These are phyloP conservation scores for Loxodes magnus DNA, from an alignment of 73 alveolate genomes.

Conservation along the genomic window DNA sequence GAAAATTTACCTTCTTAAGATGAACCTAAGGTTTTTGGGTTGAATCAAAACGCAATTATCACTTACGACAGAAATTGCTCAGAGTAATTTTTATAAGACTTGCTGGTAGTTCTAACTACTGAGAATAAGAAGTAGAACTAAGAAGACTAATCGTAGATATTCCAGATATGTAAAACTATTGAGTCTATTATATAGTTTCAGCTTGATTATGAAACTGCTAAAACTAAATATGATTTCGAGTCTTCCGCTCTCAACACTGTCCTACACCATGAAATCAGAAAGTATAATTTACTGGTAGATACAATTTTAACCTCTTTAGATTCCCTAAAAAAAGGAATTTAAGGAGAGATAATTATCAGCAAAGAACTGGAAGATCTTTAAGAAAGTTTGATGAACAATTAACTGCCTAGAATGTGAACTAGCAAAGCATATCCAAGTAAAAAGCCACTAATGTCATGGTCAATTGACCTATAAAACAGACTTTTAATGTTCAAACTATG, in stretches of 20 bases:
- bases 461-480: constrained; percentile 69
- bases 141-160: constrained; percentile 48
- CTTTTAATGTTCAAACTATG: constrained; percentile 74
- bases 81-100: constrained; percentile 67
- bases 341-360: constrained; percentile 85
- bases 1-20: constrained; percentile 69
- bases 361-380: constrained; percentile 71
- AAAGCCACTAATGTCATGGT: constrained; percentile 73
- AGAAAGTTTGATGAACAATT: constrained; percentile 55
- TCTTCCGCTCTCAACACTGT: constrained; percentile 89
- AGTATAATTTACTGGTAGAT: constrained; percentile 68
- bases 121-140: constrained; percentile 48
- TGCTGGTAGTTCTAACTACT: constrained; percentile 46
- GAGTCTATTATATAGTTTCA: constrained; percentile 54
- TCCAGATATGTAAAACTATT: constrained; percentile 62
- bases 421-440: constrained; percentile 67
- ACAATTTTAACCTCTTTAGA: constrained; percentile 52
- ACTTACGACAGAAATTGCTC: constrained; percentile 69
- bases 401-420: constrained; percentile 75
- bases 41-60: constrained; percentile 83
- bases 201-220: constrained; percentile 32
- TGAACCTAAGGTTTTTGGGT: constrained; percentile 77
- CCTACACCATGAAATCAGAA: constrained; percentile 67
- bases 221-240: constrained; percentile 67
- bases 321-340: constrained; percentile 59